Evolutionary conservation across 352 stramenopile species (phyloP).

Genomic region (Globisporangium radiosum): DNA sequence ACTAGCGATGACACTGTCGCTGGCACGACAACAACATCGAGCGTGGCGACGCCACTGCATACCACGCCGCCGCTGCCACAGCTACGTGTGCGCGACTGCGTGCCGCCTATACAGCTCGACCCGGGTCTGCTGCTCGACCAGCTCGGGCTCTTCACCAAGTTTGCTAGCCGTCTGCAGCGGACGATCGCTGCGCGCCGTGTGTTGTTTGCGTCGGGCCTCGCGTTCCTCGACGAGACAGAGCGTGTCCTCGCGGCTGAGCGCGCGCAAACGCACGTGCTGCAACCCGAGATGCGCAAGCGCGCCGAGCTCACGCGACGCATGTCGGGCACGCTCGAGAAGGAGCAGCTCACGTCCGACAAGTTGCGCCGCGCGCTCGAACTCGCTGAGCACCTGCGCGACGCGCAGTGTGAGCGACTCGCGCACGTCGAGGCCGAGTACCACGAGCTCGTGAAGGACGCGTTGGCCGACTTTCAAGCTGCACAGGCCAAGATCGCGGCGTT

Average conservation of each 20-base stretch:
- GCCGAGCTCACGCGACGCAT: conserved; percentile 37
- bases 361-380: conserved; percentile 39
- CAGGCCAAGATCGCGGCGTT: conserved; percentile 22
- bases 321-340: conserved; percentile 57
- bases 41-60: too few species aligned
- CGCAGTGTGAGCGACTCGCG: conserved; percentile 31
- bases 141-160: conserved; percentile 30
- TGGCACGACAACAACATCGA: neutral
- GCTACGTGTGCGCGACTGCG: conserved; percentile 3
- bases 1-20: too few species aligned
- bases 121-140: conserved; percentile 54
- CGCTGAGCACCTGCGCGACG: conserved; percentile 24
- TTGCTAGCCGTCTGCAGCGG: conserved; percentile 22
- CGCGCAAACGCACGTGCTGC: conserved; percentile 35
- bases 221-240: conserved; percentile 49
- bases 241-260: conserved; percentile 43
- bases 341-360: conserved; percentile 45
- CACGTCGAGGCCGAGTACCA: conserved; percentile 49
- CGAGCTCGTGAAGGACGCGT: conserved; percentile 32
- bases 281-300: conserved; percentile 45
- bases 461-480: conserved; percentile 20
- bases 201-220: conserved; percentile 29
- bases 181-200: conserved; percentile 23
- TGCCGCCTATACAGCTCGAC: conserved; percentile 21
- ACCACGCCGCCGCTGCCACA: neutral